Evolutionary conservation across 768 basidiomycete species (phyloP).

Genomic region (Leccinum uliginosum): DNA sequence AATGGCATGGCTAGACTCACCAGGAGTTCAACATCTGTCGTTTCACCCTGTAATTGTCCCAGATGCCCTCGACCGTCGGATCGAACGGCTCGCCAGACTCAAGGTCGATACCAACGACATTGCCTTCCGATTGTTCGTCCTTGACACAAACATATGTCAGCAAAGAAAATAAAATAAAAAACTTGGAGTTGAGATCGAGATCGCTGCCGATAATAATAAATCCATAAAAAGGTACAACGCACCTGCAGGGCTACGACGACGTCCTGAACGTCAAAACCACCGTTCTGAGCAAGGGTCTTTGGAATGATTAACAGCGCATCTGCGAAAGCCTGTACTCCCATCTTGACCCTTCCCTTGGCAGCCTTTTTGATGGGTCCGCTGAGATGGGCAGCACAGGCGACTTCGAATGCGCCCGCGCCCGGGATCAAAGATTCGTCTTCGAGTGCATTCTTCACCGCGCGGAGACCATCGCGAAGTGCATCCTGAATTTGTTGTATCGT

Average conservation of each 20-base stretch:
- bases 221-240: constrained; percentile 17
- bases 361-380: constrained; percentile 72
- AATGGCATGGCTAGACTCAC: constrained; percentile 41
- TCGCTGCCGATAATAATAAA: constrained; percentile 5
- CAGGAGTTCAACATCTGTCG: constrained; percentile 97
- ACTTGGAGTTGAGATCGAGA: constrained; percentile 1
- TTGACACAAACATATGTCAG: constrained; percentile 23
- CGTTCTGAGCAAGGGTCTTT: constrained; percentile 94
- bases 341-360: constrained; percentile 92
- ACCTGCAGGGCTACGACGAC: constrained; percentile 89
- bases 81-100: constrained; percentile 95
- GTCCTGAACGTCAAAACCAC: constrained; percentile 96
- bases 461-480: constrained; percentile 94
- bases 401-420: constrained; percentile 97
- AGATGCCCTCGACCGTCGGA: constrained; percentile 92
- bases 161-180: not conserved
- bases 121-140: constrained; percentile 96
- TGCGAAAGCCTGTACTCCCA: constrained; percentile 96
- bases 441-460: constrained; percentile 94
- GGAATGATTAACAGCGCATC: constrained; percentile 93
- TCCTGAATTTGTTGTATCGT: constrained; percentile 97
- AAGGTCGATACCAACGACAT: constrained; percentile 86
- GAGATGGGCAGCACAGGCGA: constrained; percentile 85
- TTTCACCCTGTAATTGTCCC: constrained; percentile 99
- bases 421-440: constrained; percentile 88